phyloP scores from a whole-genome alignment of 495 filamentous ascomycete genomes.

The Stereocaulon alpinum region DNA sequence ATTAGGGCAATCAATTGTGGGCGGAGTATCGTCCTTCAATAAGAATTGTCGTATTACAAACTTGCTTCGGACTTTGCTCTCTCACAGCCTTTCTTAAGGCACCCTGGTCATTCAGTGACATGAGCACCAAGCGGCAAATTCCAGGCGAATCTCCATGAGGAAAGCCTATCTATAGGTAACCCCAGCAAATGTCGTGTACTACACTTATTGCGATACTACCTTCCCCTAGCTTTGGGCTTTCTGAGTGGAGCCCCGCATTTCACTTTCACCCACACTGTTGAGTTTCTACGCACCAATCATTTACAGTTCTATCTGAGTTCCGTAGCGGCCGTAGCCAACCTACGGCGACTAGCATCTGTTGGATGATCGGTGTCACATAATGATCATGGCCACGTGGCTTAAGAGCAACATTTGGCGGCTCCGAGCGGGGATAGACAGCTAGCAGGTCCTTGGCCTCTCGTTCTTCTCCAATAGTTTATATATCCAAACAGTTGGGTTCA shows the following conservation, averaged over 20 bases:
- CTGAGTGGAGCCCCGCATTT: background rate
- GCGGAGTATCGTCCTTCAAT: background rate
- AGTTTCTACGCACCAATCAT: background rate
- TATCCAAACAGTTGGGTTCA: background rate
- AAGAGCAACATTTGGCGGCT: constrained; percentile 8
- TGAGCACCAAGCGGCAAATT: background rate
- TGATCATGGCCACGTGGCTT: constrained; percentile 11
- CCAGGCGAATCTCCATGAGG: background rate
- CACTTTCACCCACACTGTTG: background rate
- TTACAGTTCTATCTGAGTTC: background rate
- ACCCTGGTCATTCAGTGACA: background rate
- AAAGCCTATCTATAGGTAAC: too few relatives aligned
- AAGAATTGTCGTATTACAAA: background rate
- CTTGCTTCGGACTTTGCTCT: background rate
- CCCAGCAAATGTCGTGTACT: background rate
- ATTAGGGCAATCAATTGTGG: background rate
- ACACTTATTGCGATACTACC: background rate
- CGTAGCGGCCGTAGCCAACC: background rate
- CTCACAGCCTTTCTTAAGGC: background rate
- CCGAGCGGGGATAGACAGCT: background rate
- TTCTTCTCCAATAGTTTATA: background rate
- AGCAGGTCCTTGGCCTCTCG: background rate
- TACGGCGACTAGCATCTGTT: constrained; percentile 6
- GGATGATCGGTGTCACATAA: background rate
- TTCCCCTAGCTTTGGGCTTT: background rate